phyloP scores from a whole-genome alignment of 176 grass and related monocot genomes.

The Pontederia paniculata region DNA sequence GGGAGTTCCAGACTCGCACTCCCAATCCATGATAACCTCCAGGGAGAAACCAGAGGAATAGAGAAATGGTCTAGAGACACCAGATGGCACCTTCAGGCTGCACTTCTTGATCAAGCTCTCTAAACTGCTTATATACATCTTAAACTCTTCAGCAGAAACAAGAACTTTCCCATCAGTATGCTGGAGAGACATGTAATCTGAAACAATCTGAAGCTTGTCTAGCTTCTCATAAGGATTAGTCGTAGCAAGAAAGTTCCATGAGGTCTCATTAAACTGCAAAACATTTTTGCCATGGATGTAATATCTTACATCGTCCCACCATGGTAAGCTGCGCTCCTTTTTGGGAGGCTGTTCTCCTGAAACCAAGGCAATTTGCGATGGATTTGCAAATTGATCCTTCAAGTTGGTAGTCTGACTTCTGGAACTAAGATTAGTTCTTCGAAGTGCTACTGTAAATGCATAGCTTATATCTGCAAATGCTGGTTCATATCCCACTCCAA shows the following conservation, averaged over 20 bases:
- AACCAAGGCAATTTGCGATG: constrained; percentile 1
- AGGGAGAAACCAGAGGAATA: constrained; percentile 81
- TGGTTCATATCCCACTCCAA: constrained; percentile 98
- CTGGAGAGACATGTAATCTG: constrained; percentile 91
- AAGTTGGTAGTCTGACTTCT: constrained; percentile 33
- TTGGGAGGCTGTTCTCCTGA: constrained; percentile 39
- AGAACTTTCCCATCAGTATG: constrained; percentile 90
- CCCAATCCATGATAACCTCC: constrained; percentile 89
- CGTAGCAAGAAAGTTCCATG: constrained; percentile 82
- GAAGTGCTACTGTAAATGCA: constrained; percentile 83
- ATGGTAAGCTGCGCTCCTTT: constrained; percentile 94
- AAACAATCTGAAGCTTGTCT: constrained; percentile 88
- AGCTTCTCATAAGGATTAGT: constrained; percentile 91
- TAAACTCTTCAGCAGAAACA: constrained; percentile 86
- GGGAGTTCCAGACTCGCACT: constrained; percentile 86
- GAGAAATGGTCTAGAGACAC: constrained; percentile 57
- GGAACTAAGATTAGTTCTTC: constrained; percentile 72
- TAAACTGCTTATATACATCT: constrained; percentile 88
- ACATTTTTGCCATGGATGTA: constrained; percentile 92
- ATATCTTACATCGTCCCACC: constrained; percentile 98
- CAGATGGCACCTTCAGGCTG: constrained; percentile 61
- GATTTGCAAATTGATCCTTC: background rate
- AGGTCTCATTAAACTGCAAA: constrained; percentile 71
- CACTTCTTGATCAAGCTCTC: constrained; percentile 87
- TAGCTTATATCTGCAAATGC: constrained; percentile 98